Evolutionary conservation across 2,329 filamentous ascomycete genomes (phyloP).

Genomic region (Talaromyces sp.): DNA sequence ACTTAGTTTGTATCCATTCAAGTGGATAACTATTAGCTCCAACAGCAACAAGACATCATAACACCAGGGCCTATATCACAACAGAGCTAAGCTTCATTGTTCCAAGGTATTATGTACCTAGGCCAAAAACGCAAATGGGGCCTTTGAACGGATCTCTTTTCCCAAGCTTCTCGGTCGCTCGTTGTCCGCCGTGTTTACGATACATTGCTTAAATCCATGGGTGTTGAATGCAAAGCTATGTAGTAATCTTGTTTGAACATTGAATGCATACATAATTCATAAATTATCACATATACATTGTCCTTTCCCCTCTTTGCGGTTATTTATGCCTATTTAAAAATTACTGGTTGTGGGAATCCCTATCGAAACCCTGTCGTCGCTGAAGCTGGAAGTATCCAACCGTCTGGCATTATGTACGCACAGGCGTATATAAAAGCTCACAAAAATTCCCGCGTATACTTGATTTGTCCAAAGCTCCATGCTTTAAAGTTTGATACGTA

Average conservation of each 20-base stretch:
- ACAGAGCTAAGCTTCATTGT: neutral
- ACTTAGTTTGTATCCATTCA: neutral
- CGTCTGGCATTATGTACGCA: neutral
- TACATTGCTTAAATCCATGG: neutral
- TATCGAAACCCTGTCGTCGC: neutral
- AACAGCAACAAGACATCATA: neutral
- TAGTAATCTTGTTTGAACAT: neutral
- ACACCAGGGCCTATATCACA: neutral
- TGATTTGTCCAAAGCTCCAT: neutral
- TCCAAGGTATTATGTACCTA: neutral
- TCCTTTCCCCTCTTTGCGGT: neutral
- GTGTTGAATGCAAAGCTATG: neutral
- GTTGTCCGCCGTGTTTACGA: neutral
- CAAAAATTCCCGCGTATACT: neutral
- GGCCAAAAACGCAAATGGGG: neutral
- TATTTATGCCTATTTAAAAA: neutral
- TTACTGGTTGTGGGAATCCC: neutral
- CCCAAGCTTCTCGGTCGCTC: neutral
- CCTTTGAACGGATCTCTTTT: neutral
- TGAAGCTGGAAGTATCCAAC: neutral
- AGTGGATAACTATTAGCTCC: neutral
- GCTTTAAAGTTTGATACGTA: neutral
- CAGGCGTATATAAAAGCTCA: neutral
- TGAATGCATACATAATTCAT: neutral
- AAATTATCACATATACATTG: neutral